Evolutionary conservation across 139 green algal genomes (phyloP).

Genomic region (Closterium sp.): DNA sequence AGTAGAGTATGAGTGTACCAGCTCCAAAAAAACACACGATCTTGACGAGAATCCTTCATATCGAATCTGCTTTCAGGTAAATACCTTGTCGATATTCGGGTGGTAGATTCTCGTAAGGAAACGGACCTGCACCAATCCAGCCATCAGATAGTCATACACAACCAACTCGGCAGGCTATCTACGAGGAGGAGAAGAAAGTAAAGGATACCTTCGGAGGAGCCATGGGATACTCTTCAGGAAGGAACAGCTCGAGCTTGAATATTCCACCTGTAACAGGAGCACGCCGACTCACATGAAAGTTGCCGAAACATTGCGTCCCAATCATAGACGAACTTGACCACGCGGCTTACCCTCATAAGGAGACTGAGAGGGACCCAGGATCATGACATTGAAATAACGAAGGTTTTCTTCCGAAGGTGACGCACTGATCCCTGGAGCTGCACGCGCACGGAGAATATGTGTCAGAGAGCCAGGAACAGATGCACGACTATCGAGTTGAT

Average conservation of each 20-base stretch:
- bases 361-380: constrained; percentile 82
- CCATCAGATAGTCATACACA: neutral
- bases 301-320: neutral
- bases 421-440: constrained; percentile 92
- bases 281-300: constrained; percentile 2
- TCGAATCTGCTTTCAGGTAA: neutral
- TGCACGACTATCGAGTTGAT: neutral
- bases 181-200: neutral
- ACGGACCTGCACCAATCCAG: constrained; percentile 61
- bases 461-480: neutral
- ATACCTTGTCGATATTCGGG: constrained; percentile 95
- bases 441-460: neutral
- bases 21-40: neutral
- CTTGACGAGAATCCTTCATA: neutral
- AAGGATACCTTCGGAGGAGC: constrained; percentile 85
- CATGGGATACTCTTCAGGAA: constrained; percentile 99
- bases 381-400: constrained; percentile 98
- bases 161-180: neutral
- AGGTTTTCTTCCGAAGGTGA: constrained; percentile 94
- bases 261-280: constrained; percentile 69
- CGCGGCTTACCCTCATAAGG: constrained; percentile 84
- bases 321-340: neutral
- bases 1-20: neutral
- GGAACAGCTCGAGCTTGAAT: constrained; percentile 97
- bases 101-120: constrained; percentile 99